Conservation (phyloP, 2,329 filamentous ascomycete genomes). For the Penicillium concentricum region DNA sequence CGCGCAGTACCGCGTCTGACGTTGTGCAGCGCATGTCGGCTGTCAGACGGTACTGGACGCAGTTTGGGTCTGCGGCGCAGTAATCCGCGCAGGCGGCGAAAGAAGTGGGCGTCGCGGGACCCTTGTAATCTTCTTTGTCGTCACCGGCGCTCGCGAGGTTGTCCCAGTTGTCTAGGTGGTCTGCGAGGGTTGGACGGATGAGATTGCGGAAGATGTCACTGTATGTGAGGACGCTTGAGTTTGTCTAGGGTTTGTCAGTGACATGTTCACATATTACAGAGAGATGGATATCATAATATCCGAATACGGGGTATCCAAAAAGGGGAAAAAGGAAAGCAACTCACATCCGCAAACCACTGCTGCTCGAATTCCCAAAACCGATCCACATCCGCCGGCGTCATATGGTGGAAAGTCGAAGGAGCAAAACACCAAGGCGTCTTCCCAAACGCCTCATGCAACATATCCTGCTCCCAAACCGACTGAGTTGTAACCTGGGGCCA, state of each 20-base stretch:
- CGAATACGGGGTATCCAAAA: background rate
- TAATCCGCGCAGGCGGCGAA: slow-evolving; percentile 20
- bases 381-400: slow-evolving; percentile 27
- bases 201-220: slow-evolving; percentile 24
- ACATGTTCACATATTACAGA: background rate
- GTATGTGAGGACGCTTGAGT: slow-evolving; percentile 18
- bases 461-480: slow-evolving; percentile 28
- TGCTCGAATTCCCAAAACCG: slow-evolving; percentile 26
- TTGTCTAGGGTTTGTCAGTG: slow-evolving; percentile 11
- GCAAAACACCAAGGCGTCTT: slow-evolving; percentile 28
- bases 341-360: slow-evolving; percentile 27
- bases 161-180: slow-evolving; percentile 18
- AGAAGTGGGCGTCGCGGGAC: slow-evolving; percentile 5
- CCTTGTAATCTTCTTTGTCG: slow-evolving; percentile 6
- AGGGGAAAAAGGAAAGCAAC: background rate
- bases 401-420: slow-evolving; percentile 31
- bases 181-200: slow-evolving; percentile 17
- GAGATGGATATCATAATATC: background rate
- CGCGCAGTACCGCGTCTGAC: slow-evolving; percentile 15
- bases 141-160: slow-evolving; percentile 11
- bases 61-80: slow-evolving; percentile 15
- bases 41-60: slow-evolving; percentile 21
- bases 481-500: slow-evolving; percentile 25
- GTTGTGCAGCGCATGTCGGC: slow-evolving; percentile 14
- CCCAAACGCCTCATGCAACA: slow-evolving; percentile 17